Conservation (phyloP, 1,284 basidiomycete species). For the Cutaneotrichosporon sp. region DNA sequence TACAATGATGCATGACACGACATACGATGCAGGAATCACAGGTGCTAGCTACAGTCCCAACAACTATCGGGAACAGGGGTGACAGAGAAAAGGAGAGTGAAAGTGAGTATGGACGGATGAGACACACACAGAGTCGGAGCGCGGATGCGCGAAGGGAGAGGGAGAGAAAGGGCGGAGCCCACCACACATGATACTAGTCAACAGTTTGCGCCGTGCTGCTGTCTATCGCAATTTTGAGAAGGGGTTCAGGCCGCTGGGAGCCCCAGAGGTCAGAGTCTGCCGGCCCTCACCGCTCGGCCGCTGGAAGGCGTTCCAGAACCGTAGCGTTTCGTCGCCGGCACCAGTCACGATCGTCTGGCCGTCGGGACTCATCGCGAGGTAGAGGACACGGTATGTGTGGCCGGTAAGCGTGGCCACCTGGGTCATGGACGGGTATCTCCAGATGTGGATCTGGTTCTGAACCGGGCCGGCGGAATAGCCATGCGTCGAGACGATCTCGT, state of each 20-base stretch:
- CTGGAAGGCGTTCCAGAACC: slow-evolving; percentile 93
- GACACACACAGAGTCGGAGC: neutral
- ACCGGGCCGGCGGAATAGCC: slow-evolving; percentile 90
- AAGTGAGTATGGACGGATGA: neutral
- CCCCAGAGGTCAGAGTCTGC: neutral
- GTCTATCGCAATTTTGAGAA: slow-evolving; percentile 12
- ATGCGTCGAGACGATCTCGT: slow-evolving; percentile 95
- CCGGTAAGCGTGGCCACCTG: slow-evolving; percentile 93
- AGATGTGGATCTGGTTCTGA: slow-evolving; percentile 97
- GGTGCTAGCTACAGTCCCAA: neutral
- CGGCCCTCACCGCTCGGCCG: slow-evolving; percentile 12
- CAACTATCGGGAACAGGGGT: neutral
- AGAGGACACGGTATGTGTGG: slow-evolving; percentile 89
- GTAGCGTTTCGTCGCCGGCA: slow-evolving; percentile 92
- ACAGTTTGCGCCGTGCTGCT: neutral
- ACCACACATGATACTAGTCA: neutral
- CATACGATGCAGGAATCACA: neutral
- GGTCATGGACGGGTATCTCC: slow-evolving; percentile 89
- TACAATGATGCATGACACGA: neutral
- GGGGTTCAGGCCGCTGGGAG: slow-evolving; percentile 10
- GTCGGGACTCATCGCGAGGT: slow-evolving; percentile 93
- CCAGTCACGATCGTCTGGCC: slow-evolving; percentile 98
- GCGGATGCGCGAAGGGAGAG: neutral
- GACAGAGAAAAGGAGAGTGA: neutral
- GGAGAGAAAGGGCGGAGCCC: neutral